phyloP scores from a whole-genome alignment of 2,329 filamentous ascomycete species.

The Alternaria gaisen region DNA sequence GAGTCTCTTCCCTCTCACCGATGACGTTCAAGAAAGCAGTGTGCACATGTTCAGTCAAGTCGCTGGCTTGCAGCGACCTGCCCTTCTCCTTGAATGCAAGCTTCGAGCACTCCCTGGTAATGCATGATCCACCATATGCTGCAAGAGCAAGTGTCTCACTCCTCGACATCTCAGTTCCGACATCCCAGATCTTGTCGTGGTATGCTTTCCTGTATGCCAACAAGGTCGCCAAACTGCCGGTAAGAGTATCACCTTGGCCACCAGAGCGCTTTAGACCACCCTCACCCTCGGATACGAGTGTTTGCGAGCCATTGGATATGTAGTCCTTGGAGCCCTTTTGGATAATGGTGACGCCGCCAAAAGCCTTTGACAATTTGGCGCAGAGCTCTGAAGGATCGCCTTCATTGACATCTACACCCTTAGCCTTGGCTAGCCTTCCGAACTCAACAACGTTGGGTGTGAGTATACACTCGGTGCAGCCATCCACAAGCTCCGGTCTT shows the following conservation, averaged over 20 bases:
- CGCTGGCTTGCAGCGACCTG: slow-evolving; percentile 88
- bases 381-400: slow-evolving; percentile 67
- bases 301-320: slow-evolving; percentile 80
- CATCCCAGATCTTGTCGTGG: slow-evolving; percentile 80
- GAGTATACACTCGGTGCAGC: slow-evolving; percentile 84
- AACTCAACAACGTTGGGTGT: slow-evolving; percentile 98
- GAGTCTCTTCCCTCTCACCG: slow-evolving; percentile 65
- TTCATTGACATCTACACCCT: slow-evolving; percentile 70
- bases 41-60: slow-evolving; percentile 91
- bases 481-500: slow-evolving; percentile 77
- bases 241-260: slow-evolving; percentile 94
- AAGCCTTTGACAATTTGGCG: slow-evolving; percentile 73
- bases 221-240: slow-evolving; percentile 87
- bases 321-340: slow-evolving; percentile 87
- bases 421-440: slow-evolving; percentile 76
- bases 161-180: slow-evolving; percentile 62
- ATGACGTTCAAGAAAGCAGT: slow-evolving; percentile 81
- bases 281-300: slow-evolving; percentile 77
- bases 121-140: slow-evolving; percentile 84
- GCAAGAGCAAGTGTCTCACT: slow-evolving; percentile 74
- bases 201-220: slow-evolving; percentile 90
- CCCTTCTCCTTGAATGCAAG: slow-evolving; percentile 87
- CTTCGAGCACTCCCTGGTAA: slow-evolving; percentile 90
- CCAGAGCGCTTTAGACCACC: slow-evolving; percentile 91
- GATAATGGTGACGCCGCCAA: slow-evolving; percentile 89